phyloP scores from a whole-genome alignment of 352 stramenopile genomes.

The Pythium folliculosum region DNA sequence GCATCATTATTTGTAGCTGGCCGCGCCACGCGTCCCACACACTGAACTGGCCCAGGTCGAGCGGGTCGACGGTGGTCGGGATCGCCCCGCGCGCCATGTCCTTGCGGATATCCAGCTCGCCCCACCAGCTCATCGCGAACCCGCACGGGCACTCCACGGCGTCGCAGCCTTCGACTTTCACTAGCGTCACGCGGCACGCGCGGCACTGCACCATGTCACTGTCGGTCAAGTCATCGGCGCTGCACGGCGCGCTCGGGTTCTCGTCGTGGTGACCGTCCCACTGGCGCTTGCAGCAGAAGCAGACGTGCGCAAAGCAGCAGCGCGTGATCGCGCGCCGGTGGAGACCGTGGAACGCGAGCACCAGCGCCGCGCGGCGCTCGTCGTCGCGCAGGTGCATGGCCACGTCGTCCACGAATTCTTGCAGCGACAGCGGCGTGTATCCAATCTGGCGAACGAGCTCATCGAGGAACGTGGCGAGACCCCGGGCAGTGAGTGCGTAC shows the following conservation, averaged over 20 bases:
- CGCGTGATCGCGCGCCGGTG: slow-evolving; percentile 16
- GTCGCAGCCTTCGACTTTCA: slow-evolving; percentile 33
- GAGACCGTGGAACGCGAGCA: slow-evolving; percentile 13
- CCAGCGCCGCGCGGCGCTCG: slow-evolving; percentile 22
- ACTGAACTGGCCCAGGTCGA: slow-evolving; percentile 29
- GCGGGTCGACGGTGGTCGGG: slow-evolving; percentile 29
- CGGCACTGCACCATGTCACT: slow-evolving; percentile 23
- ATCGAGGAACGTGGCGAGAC: background rate
- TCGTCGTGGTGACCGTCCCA: background rate
- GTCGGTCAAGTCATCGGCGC: background rate
- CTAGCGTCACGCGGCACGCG: slow-evolving; percentile 19
- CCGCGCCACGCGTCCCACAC: slow-evolving; percentile 22
- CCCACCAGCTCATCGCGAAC: slow-evolving; percentile 34
- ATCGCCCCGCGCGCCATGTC: slow-evolving; percentile 20
- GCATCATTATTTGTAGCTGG: background rate
- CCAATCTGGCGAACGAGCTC: background rate
- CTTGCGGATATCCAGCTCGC: slow-evolving; percentile 22
- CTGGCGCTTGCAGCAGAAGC: slow-evolving; percentile 27
- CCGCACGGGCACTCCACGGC: slow-evolving; percentile 25
- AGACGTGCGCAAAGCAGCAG: slow-evolving; percentile 11
- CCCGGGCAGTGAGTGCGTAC: slow-evolving; percentile 3
- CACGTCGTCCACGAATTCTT: slow-evolving; percentile 2
- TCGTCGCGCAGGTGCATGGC: slow-evolving; percentile 11
- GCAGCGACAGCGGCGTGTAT: background rate
- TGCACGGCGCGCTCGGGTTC: slow-evolving; percentile 5